Percentiles rank a stretch among this genome's conserved stretches.
These are phyloP conservation scores for Sporobolus alterniflorus DNA, from an alignment of 202 grass and related monocot species.

Conservation along the genomic window DNA sequence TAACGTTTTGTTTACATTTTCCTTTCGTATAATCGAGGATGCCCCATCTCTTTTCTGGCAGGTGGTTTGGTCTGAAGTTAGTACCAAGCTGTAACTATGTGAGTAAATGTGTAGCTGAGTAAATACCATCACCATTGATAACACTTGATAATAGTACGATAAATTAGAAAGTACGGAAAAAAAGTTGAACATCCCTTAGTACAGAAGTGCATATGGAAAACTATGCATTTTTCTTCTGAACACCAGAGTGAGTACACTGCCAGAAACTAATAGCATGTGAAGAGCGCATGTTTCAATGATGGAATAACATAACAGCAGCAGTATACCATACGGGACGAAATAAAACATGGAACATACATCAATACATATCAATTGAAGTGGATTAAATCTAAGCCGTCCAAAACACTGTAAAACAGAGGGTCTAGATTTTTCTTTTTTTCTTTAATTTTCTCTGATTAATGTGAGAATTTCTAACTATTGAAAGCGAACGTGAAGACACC, in stretches of 20 bases:
- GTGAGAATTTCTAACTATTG: too few relatives aligned
- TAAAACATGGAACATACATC: background rate
- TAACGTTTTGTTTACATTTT: constrained; percentile 25
- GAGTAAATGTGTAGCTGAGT: background rate
- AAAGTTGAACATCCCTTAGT: background rate
- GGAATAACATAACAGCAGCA: background rate
- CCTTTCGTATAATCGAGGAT: background rate
- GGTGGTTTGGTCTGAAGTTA: constrained; percentile 2
- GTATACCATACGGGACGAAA: background rate
- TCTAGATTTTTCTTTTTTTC: too few relatives aligned
- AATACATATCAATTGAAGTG: too few relatives aligned
- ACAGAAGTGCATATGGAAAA: background rate
- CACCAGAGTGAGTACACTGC: background rate
- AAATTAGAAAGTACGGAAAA: background rate
- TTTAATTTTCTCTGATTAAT: too few relatives aligned
- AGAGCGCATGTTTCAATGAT: background rate
- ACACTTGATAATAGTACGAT: background rate
- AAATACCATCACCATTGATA: background rate
- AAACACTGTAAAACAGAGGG: too few relatives aligned
- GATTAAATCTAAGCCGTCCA: too few relatives aligned
- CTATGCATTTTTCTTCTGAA: background rate
- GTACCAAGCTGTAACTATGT: background rate
- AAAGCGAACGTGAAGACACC: too few relatives aligned
- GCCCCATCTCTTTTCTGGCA: constrained; percentile 20
- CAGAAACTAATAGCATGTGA: background rate